These are phyloP conservation scores for Colletotrichum aenigma DNA, from an alignment of 2,329 filamentous ascomycete genomes.

Conservation along the genomic window DNA sequence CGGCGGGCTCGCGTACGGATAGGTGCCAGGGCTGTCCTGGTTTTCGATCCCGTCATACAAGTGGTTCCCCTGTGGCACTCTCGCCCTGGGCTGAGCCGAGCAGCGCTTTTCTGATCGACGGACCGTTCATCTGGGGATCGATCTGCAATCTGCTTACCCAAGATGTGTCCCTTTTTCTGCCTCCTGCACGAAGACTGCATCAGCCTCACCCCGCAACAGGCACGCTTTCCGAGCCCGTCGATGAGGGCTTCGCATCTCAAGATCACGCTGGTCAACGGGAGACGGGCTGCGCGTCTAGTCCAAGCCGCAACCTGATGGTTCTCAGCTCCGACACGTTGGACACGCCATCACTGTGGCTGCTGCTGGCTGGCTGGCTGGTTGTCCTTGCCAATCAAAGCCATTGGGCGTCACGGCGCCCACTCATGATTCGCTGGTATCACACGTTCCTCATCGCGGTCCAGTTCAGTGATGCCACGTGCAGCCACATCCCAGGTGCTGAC, in stretches of 20 bases:
- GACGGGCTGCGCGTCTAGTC: neutral
- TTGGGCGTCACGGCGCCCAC: neutral
- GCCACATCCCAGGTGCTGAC: neutral
- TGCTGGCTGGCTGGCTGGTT: neutral
- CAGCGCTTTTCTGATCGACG: constrained; percentile 11
- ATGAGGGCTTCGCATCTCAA: neutral
- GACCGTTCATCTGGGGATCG: constrained; percentile 10
- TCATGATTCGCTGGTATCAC: neutral
- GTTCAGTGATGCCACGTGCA: neutral
- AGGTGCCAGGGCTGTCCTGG: neutral
- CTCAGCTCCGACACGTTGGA: neutral
- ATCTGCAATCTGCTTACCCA: constrained; percentile 16
- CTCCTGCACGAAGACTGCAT: neutral
- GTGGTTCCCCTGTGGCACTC: constrained; percentile 2
- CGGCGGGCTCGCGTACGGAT: neutral
- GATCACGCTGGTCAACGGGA: neutral
- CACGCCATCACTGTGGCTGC: neutral
- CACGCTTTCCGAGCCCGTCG: neutral
- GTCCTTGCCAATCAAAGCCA: neutral
- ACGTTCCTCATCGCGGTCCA: neutral
- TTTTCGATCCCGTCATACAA: neutral
- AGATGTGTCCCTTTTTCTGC: neutral
- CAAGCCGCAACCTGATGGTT: neutral
- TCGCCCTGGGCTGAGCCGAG: neutral
- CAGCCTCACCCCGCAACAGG: constrained; percentile 12